Evolutionary conservation across 768 basidiomycete genomes (phyloP).

Genomic region (Lentinula sp.): DNA sequence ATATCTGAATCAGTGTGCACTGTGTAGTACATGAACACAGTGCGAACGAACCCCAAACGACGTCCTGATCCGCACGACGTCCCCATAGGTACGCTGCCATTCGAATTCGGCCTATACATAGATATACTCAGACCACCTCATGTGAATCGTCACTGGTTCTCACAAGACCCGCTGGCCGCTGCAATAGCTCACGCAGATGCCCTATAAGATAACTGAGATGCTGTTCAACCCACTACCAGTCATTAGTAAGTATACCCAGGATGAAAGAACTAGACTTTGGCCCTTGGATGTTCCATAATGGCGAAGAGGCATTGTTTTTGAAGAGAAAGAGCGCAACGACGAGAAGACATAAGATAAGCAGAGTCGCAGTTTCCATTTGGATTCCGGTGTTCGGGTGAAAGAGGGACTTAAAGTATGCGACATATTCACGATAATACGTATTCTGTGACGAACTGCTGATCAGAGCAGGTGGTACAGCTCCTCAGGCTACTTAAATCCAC

Average conservation of each 20-base stretch:
- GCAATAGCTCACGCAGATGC: slow-evolving; percentile 44
- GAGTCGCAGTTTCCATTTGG: neutral
- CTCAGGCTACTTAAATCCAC: neutral
- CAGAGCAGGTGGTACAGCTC: neutral
- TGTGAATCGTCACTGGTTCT: slow-evolving; percentile 32
- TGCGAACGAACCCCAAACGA: too few relatives aligned
- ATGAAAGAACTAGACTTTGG: slow-evolving; percentile 44
- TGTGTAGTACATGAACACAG: too few relatives aligned
- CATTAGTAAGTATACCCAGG: slow-evolving; percentile 28
- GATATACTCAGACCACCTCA: slow-evolving; percentile 44
- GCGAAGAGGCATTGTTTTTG: neutral
- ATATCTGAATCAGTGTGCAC: too few relatives aligned
- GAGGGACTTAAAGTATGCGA: neutral
- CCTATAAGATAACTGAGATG: slow-evolving; percentile 22
- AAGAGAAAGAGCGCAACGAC: neutral
- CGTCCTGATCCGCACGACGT: neutral
- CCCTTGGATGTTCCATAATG: slow-evolving; percentile 30
- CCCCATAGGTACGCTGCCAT: neutral
- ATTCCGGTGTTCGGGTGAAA: neutral
- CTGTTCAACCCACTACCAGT: neutral
- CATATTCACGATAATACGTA: neutral
- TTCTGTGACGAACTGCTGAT: neutral
- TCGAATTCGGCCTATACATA: slow-evolving; percentile 26
- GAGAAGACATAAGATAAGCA: neutral
- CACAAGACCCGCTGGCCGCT: slow-evolving; percentile 35